Evolutionary conservation across 2,329 filamentous ascomycete genomes (phyloP).

Genomic region (Aspergillus caelatus): DNA sequence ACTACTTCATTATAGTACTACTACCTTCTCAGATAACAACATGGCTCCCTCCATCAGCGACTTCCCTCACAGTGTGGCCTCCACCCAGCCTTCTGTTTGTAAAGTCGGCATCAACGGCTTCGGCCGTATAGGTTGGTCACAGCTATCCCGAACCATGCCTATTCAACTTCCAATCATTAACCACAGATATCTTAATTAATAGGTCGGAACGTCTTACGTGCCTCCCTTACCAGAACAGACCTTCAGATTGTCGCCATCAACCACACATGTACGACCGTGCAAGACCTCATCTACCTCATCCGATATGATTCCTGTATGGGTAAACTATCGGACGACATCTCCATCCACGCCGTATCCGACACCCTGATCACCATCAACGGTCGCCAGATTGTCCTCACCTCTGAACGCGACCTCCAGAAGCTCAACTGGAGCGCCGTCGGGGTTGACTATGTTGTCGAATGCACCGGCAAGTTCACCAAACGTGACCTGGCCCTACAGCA

Average conservation of each 20-base stretch:
- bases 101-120: constrained; percentile 96
- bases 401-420: constrained; percentile 20
- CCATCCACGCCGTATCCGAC: constrained; percentile 87
- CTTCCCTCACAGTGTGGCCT: constrained; percentile 16
- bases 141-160: background rate
- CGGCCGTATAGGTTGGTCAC: constrained; percentile 72
- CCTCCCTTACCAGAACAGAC: constrained; percentile 22
- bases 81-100: constrained; percentile 25
- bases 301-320: constrained; percentile 57
- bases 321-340: constrained; percentile 95
- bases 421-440: constrained; percentile 31
- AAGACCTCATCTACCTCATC: constrained; percentile 35
- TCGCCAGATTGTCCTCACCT: background rate
- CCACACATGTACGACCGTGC: constrained; percentile 31
- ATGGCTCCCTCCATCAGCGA: background rate
- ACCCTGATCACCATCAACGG: constrained; percentile 61
- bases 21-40: background rate
- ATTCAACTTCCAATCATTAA: background rate
- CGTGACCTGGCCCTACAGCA: constrained; percentile 71
- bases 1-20: background rate
- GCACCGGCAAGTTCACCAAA: constrained; percentile 4
- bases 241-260: constrained; percentile 33
- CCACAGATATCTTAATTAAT: background rate
- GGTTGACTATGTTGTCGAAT: constrained; percentile 27
- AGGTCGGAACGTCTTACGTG: background rate